Evolutionary conservation across 176 grass and related monocot genomes (phyloP), one percentile per base, ranked within the genome.

Genomic region (Oryza meridionalis): DNA sequence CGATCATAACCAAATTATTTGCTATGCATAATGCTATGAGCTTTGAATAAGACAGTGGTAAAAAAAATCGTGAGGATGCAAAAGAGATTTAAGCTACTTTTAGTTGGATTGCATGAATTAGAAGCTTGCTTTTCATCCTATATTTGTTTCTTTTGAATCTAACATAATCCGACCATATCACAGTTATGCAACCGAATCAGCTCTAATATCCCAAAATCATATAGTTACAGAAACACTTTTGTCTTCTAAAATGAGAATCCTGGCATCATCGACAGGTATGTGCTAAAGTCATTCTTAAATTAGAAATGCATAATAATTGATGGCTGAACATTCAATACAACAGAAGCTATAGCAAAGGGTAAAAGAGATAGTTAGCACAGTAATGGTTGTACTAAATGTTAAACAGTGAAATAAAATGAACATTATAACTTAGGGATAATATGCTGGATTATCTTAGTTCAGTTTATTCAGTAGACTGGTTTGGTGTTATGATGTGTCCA

Each of bases 1-100:
- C 46, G 15, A 22, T 13, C 9, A 73, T 67, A 76, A 7, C 78
- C 46, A 72, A 70, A 3, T 78, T 67, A 58, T 73, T 77, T 68
- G 58, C 26, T 49, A 38, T 70, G 21, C 2, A 4, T 73, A 27
- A 70, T 70, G 37, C 63, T 37, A 62, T 1, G 25, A 8, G 58
- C 4, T 65, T 45, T 65, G 3, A 37, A 84, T 35, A 19, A 12
- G 55, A 29, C 1, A 55, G 16, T 55, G 51, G 17, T 55, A 17
- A 58, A 0, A 0, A 58, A 58, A 58, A 58, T 58, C 7, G 53
- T 58, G 19, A n/a, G 53, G 53, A 58, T 58, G 53, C 19, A 58
- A 58, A 9, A 58, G 19, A 58, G 16, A 21, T 55, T 14, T 55
- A 21, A 55, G 51, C 5, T 21, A 19, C 51, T 55, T 79, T 73